Evolutionary conservation across 176 grass and related monocot genomes (phyloP).

Genomic region (Lolium rigidum): DNA sequence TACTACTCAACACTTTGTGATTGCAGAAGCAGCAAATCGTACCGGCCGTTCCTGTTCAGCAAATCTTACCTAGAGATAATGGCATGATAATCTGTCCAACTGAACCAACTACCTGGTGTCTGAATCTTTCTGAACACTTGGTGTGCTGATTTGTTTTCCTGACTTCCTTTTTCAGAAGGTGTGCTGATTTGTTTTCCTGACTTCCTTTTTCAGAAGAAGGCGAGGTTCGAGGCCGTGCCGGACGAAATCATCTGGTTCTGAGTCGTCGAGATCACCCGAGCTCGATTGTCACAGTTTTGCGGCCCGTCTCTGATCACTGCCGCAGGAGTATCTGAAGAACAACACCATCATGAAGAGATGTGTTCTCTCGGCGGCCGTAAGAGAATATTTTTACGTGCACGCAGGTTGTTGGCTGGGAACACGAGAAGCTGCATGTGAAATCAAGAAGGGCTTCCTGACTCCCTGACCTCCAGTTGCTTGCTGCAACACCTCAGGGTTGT

Average conservation of each 20-base stretch:
- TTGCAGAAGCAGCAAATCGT: background rate
- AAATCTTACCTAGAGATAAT: background rate
- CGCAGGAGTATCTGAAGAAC: background rate
- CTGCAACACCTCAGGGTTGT: background rate
- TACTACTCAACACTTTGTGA: background rate
- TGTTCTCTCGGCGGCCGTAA: background rate
- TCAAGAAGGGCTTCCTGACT: constrained; percentile 24
- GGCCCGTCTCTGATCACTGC: too few relatives aligned
- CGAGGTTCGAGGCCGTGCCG: constrained; percentile 70
- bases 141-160: background rate
- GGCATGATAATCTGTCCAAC: background rate
- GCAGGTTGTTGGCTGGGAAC: background rate
- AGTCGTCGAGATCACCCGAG: background rate
- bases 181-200: background rate
- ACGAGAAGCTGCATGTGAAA: constrained; percentile 34
- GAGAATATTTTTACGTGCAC: background rate
- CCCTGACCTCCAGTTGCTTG: background rate
- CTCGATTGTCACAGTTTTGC: background rate
- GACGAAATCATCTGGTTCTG: constrained; percentile 78
- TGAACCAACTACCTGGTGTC: background rate
- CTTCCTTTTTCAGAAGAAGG: constrained; percentile 68
- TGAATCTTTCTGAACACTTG: constrained; percentile 20
- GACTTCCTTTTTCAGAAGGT: background rate
- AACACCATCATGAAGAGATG: background rate
- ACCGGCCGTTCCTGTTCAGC: background rate